These are phyloP conservation scores for Lachancea kluyveri DNA, from an alignment of 805 yeast genomes.

Conservation along the genomic window DNA sequence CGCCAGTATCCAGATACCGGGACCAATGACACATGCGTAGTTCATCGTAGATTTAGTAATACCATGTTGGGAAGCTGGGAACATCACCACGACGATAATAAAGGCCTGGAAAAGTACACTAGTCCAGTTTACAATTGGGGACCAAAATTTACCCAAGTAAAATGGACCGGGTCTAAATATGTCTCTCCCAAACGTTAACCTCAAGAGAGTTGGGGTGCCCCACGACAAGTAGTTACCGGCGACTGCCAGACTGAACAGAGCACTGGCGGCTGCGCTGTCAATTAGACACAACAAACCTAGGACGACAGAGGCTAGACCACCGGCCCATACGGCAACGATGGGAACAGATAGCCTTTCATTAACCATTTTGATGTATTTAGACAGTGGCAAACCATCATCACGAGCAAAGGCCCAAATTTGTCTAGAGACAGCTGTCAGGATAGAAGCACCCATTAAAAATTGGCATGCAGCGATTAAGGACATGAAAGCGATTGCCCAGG, in stretches of 20 bases:
- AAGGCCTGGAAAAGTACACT: slow-evolving; percentile 44
- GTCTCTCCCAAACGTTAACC: slow-evolving; percentile 36
- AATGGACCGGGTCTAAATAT: slow-evolving; percentile 58
- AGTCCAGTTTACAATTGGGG: slow-evolving; percentile 39
- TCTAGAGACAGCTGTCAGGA: slow-evolving; percentile 54
- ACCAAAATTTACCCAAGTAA: slow-evolving; percentile 43
- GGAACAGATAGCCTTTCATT: slow-evolving; percentile 52
- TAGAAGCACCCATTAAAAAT: slow-evolving; percentile 59
- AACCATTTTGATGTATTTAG: slow-evolving; percentile 46
- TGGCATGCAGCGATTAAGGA: slow-evolving; percentile 51
- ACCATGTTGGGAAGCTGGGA: slow-evolving; percentile 40
- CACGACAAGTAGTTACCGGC: slow-evolving; percentile 35
- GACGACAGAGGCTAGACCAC: slow-evolving; percentile 29
- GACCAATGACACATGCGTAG: slow-evolving; percentile 55
- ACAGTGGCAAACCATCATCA: slow-evolving; percentile 64
- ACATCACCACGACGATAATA: slow-evolving; percentile 48
- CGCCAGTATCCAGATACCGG: slow-evolving; percentile 50
- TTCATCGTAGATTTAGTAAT: slow-evolving; percentile 46
- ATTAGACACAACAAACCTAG: slow-evolving; percentile 34
- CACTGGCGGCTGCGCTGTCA: slow-evolving; percentile 36
- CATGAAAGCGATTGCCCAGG: slow-evolving; percentile 62
- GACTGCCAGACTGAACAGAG: slow-evolving; percentile 34
- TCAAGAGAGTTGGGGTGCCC: slow-evolving; percentile 30
- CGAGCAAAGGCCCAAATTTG: slow-evolving; percentile 71
- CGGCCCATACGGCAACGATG: slow-evolving; percentile 46